These are phyloP conservation scores for Panicum miliaceum DNA, from an alignment of 176 grass and related monocot species.

Conservation along the genomic window DNA sequence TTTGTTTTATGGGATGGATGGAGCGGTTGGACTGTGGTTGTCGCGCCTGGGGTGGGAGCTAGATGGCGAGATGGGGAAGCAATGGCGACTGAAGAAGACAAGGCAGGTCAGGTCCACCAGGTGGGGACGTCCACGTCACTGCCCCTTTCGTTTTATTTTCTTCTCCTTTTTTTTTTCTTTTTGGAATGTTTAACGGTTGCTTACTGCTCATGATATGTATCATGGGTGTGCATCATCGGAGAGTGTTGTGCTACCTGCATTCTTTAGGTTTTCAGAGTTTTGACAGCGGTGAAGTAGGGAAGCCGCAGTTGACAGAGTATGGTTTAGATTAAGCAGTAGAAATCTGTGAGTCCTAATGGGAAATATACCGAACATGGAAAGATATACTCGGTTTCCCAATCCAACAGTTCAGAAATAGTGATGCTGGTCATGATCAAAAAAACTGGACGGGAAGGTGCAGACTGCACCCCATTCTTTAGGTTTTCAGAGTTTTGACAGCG, in stretches of 20 bases:
- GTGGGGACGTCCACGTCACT: slow-evolving; percentile 14
- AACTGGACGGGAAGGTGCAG: too few relatives aligned
- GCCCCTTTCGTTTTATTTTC: not conserved
- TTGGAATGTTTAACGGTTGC: not conserved
- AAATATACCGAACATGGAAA: not conserved
- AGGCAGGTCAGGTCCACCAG: slow-evolving; percentile 18
- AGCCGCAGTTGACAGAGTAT: not conserved
- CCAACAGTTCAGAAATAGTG: not conserved
- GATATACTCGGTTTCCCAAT: not conserved
- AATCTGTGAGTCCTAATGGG: not conserved
- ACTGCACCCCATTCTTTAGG: not conserved
- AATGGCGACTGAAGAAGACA: slow-evolving; percentile 23
- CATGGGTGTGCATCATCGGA: not conserved
- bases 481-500: not conserved
- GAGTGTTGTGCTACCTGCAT: not conserved
- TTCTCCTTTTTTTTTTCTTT: slow-evolving; percentile 19
- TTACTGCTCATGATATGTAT: not conserved
- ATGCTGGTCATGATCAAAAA: not conserved
- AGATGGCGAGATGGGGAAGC: slow-evolving; percentile 48
- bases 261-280: slow-evolving; percentile 1
- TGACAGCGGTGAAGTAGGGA: not conserved
- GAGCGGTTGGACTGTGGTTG: slow-evolving; percentile 39
- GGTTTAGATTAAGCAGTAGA: not conserved
- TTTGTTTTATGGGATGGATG: slow-evolving; percentile 14
- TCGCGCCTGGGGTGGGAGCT: slow-evolving; percentile 28